Percentiles rank a stretch among this genome's conserved stretches.
Conservation (phyloP, 192 early-diverging fungal species). For the Pilobolus umbonatus region DNA sequence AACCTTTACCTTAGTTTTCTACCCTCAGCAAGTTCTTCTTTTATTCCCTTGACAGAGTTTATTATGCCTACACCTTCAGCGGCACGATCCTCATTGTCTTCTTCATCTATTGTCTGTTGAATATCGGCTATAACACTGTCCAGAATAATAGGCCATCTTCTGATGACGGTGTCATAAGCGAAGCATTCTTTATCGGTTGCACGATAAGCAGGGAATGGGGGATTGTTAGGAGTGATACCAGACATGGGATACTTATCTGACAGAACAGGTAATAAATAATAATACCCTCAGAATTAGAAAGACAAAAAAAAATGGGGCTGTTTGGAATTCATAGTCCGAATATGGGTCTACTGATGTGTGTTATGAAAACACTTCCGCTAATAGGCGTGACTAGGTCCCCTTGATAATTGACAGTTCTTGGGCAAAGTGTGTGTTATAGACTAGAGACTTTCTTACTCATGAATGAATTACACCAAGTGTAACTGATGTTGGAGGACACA, state of each 20-base stretch:
- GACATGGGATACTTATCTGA: background rate
- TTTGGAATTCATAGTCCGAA: too few relatives aligned
- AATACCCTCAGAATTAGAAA: too few relatives aligned
- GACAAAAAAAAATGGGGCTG: too few relatives aligned
- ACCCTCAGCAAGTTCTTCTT: slow-evolving; percentile 70
- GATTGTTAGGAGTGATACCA: slow-evolving; percentile 37
- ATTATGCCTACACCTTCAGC: slow-evolving; percentile 68
- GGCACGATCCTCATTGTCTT: slow-evolving; percentile 27
- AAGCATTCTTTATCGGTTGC: slow-evolving; percentile 63
- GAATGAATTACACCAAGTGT: too few relatives aligned
- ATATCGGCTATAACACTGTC: slow-evolving; percentile 74
- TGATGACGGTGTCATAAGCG: slow-evolving; percentile 69
- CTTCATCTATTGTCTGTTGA: slow-evolving; percentile 43
- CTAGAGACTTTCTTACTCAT: too few relatives aligned
- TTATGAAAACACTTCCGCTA: too few relatives aligned
- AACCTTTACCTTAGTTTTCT: slow-evolving; percentile 42
- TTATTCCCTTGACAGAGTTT: slow-evolving; percentile 56
- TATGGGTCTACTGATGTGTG: too few relatives aligned
- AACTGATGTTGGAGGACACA: too few relatives aligned
- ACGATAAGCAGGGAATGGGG: slow-evolving; percentile 57
- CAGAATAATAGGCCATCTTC: slow-evolving; percentile 80
- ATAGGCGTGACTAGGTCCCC: too few relatives aligned
- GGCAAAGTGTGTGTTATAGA: too few relatives aligned
- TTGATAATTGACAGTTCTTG: too few relatives aligned
- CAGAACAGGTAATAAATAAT: too few relatives aligned